Percentiles rank a stretch among this genome's conserved stretches.
Conservation (phyloP, 306 rosid species). For the Begonia fuchsioides region DNA sequence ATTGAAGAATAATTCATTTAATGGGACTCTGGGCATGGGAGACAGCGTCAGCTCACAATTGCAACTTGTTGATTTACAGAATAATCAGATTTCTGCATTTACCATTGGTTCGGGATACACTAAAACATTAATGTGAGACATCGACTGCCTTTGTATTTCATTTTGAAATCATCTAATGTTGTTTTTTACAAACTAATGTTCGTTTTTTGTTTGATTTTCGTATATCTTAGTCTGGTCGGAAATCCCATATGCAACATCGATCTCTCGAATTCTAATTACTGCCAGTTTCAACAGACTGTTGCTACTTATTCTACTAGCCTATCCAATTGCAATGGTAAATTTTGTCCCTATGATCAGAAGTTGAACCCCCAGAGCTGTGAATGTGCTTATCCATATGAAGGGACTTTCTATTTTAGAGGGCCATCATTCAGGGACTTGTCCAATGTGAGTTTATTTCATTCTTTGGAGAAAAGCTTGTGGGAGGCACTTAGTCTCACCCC, state of each 20-base stretch:
- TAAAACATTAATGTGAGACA: slow-evolving; percentile 51
- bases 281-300: slow-evolving; percentile 35
- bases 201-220: slow-evolving; percentile 12
- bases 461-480: slow-evolving; percentile 69
- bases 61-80: slow-evolving; percentile 70
- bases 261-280: slow-evolving; percentile 32
- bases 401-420: slow-evolving; percentile 65
- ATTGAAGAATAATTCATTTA: slow-evolving; percentile 48
- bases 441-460: slow-evolving; percentile 31
- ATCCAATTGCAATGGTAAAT: slow-evolving; percentile 36
- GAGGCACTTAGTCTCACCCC: slow-evolving; percentile 42
- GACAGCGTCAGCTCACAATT: slow-evolving; percentile 43
- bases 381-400: slow-evolving; percentile 74
- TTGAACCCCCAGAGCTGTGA: slow-evolving; percentile 82
- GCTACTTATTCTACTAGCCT: slow-evolving; percentile 58
- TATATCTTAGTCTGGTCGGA: slow-evolving; percentile 51
- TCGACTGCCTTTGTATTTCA: slow-evolving; percentile 1
- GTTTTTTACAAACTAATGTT: slow-evolving; percentile 4
- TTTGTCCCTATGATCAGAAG: slow-evolving; percentile 47
- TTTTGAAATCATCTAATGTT: not conserved
- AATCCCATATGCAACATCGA: slow-evolving; percentile 55
- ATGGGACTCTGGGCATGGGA: slow-evolving; percentile 50
- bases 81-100: slow-evolving; percentile 45
- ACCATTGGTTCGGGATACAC: slow-evolving; percentile 34
- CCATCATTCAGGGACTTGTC: slow-evolving; percentile 67